These are phyloP conservation scores for Davidsoniella eucalypti DNA, from an alignment of 2,329 filamentous ascomycete species.

Conservation along the genomic window DNA sequence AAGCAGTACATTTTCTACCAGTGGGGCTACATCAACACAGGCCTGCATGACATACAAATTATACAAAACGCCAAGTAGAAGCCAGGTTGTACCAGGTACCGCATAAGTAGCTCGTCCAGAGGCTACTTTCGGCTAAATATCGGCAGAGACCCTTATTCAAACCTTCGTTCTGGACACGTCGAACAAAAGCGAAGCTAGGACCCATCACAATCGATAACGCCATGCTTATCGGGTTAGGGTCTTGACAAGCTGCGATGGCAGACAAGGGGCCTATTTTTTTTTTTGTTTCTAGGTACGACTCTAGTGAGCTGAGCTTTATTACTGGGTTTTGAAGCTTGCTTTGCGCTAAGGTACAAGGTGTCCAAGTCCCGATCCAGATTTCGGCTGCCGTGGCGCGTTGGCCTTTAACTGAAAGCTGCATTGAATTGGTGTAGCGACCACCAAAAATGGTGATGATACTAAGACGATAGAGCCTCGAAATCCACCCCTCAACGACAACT, in stretches of 20 bases:
- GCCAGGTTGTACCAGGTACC: neutral
- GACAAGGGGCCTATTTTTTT: too few relatives aligned
- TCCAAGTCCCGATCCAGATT: too few relatives aligned
- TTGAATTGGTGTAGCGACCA: too few relatives aligned
- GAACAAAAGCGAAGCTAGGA: slow-evolving; percentile 5
- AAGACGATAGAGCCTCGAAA: neutral
- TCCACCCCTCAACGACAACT: neutral
- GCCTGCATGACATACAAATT: neutral
- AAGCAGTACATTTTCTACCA: slow-evolving; percentile 1
- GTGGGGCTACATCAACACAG: neutral
- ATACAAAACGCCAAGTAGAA: neutral
- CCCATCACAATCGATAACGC: neutral
- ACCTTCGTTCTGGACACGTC: slow-evolving; percentile 12
- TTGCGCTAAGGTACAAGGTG: too few relatives aligned
- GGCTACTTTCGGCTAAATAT: neutral
- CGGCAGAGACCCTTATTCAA: neutral
- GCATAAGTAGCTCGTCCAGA: neutral
- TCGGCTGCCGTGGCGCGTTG: too few relatives aligned
- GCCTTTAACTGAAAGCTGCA: too few relatives aligned
- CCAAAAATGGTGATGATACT: neutral
- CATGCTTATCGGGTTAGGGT: too few relatives aligned
- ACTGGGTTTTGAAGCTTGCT: too few relatives aligned
- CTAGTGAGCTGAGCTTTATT: too few relatives aligned
- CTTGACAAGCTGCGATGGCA: too few relatives aligned
- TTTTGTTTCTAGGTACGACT: too few relatives aligned